These are phyloP conservation scores for Kuraishia piskuri DNA, from an alignment of 805 yeast species.

Conservation along the genomic window DNA sequence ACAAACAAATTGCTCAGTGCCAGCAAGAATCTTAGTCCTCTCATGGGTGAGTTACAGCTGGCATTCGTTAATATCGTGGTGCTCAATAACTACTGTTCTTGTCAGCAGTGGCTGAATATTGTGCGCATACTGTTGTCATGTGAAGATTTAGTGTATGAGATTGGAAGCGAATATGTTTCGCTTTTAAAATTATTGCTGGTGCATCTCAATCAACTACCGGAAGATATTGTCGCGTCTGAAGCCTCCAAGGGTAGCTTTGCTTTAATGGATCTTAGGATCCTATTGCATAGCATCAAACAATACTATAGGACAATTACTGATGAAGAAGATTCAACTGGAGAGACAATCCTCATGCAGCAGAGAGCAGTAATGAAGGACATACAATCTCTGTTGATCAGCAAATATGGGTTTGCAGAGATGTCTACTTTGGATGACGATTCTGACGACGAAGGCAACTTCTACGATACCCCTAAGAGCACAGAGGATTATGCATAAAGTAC, in stretches of 20 bases:
- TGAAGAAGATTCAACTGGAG: background rate
- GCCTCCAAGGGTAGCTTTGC: background rate
- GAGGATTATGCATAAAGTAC: background rate
- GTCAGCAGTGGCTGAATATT: conserved; percentile 54
- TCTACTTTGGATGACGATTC: background rate
- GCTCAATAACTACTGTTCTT: conserved; percentile 56
- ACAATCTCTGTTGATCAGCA: background rate
- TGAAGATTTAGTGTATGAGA: conserved; percentile 15
- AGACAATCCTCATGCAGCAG: background rate
- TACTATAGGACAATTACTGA: background rate
- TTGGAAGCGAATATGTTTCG: conserved; percentile 4
- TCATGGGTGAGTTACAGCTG: conserved; percentile 49
- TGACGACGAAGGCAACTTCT: background rate
- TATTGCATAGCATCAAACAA: background rate
- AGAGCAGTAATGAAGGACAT: background rate
- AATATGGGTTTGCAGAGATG: background rate
- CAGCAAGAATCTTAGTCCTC: conserved; percentile 12
- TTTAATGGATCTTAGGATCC: background rate
- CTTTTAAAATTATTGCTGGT: background rate
- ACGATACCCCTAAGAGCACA: background rate
- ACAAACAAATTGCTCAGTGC: conserved; percentile 20
- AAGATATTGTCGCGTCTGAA: background rate
- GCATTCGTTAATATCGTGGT: conserved; percentile 38
- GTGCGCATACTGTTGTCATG: conserved; percentile 33
- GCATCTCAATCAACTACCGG: background rate